Base-by-base conservation (phyloP, 306 rosid species). In the Cotoneaster glaucophyllus region DNA sequence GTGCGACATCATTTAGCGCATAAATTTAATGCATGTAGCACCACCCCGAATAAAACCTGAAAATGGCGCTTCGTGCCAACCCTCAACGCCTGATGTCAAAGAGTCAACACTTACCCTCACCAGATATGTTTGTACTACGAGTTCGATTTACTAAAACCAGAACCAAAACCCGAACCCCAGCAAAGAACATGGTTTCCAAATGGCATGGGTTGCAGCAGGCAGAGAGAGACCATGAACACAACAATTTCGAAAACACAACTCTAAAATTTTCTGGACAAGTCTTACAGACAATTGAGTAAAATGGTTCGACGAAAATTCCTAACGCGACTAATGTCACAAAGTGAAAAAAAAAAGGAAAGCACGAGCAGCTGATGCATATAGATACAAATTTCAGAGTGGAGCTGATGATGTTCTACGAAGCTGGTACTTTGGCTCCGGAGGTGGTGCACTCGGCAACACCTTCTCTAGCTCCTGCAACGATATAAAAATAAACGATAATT, bases 401-500 rank as follows among this genome's bases (percentile, higher is more conserved):
- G 98, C 88, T 8, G 99, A 96, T 32, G 93, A 64, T 4, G 86
- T 85, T 90, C 98, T 88, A 43, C 99, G 96, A 69, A 96, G 96
- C 88, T 93, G 99, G 79, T 89, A 89, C 87, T 86, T 93, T 0
- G 99, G 98, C 81, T 93, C 97, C 0, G 93, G 89, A 70, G 89
- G 86, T 8, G 96, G 98, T 39, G 82, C 84, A 73, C 79, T 26
- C 2, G 88, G 89, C 85, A 96, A 78, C 87, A 86, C 78, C 70
- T 87, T 85, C 86, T 96, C 97, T 43, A 87, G 83, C 84, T 96
- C 96, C 99, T 96, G 92, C 86, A 82, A 63, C 37, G 11, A 21
- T 15, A 50, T 18, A 50, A 57, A 21, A 22, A 22, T 37, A 0
- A 9, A 0, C 4, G 66, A 5, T 58, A 48, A 17, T 9, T 56